phyloP scores from a whole-genome alignment of 2,329 filamentous ascomycete species.

The Gnomoniopsis smithogilvyi region DNA sequence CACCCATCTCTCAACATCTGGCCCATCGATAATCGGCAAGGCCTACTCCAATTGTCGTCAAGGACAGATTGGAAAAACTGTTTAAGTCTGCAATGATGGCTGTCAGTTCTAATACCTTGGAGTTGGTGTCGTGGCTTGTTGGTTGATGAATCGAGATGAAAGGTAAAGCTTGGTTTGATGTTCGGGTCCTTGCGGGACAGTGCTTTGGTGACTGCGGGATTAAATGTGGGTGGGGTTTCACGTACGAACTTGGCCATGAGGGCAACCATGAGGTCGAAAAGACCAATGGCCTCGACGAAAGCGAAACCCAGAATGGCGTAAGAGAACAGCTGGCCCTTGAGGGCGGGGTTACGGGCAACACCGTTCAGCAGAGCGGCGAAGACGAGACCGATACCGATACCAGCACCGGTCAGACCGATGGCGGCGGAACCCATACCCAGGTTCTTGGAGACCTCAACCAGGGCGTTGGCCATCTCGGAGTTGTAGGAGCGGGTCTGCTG shows the following conservation, averaged over 20 bases:
- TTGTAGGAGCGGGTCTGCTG: slow-evolving; percentile 69
- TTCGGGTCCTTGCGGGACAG: neutral
- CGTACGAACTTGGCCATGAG: slow-evolving; percentile 88
- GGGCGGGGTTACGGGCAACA: slow-evolving; percentile 91
- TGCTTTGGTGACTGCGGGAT: slow-evolving; percentile 1
- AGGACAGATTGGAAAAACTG: slow-evolving; percentile 11
- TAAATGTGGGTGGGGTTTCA: slow-evolving; percentile 24
- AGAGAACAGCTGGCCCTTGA: slow-evolving; percentile 93
- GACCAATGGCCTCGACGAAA: slow-evolving; percentile 90
- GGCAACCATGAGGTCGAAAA: slow-evolving; percentile 88
- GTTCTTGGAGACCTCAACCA: slow-evolving; percentile 90
- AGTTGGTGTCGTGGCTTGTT: neutral
- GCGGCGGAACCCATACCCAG: slow-evolving; percentile 84
- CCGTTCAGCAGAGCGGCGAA: slow-evolving; percentile 86
- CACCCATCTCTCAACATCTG: slow-evolving; percentile 9
- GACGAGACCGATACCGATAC: slow-evolving; percentile 94
- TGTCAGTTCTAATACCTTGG: neutral
- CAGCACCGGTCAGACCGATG: slow-evolving; percentile 88
- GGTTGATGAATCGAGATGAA: neutral
- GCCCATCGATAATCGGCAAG: slow-evolving; percentile 17
- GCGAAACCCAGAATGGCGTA: slow-evolving; percentile 95
- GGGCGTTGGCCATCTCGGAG: slow-evolving; percentile 82
- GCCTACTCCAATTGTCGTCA: slow-evolving; percentile 16
- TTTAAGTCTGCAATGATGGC: slow-evolving; percentile 16
- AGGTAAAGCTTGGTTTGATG: neutral